A percentile compares a stretch with the other conserved stretches of the same genome.
Conservation (phyloP, 257 asterid genomes). For the Asclepias syriaca region DNA sequence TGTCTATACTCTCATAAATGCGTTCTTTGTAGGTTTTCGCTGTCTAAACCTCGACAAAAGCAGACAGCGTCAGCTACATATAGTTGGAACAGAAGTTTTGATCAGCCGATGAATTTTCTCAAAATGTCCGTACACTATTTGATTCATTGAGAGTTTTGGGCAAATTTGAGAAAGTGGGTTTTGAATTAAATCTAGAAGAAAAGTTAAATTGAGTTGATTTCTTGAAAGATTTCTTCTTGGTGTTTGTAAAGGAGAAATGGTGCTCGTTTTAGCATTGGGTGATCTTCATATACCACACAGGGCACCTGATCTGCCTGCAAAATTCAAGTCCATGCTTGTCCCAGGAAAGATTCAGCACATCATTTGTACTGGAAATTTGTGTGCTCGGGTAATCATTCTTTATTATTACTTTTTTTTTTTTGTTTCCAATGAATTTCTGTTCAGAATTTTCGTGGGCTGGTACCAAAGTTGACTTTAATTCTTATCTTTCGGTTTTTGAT, state of each 20-base stretch:
- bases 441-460: background rate
- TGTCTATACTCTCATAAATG: too few species aligned
- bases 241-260: slow-evolving; percentile 42
- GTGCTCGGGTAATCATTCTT: slow-evolving; percentile 52
- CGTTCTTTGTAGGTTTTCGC: too few species aligned
- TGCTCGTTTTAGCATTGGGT: slow-evolving; percentile 91
- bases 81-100: too few species aligned
- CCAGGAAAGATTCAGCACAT: slow-evolving; percentile 97
- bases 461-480: background rate
- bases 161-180: slow-evolving; percentile 15
- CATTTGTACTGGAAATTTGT: slow-evolving; percentile 84
- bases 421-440: background rate
- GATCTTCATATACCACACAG: slow-evolving; percentile 94
- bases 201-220: slow-evolving; percentile 7
- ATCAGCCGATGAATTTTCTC: too few species aligned
- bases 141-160: background rate
- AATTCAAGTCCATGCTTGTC: slow-evolving; percentile 97
- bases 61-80: too few species aligned
- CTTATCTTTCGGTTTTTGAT: background rate
- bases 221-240: background rate
- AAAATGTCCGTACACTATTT: background rate
- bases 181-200: slow-evolving; percentile 13
- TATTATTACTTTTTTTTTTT: background rate
- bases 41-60: too few species aligned
- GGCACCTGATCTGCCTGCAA: slow-evolving; percentile 90